A percentile compares a stretch with the other conserved stretches of the same genome.
Evolutionary conservation across 2,329 filamentous ascomycete genomes (phyloP).

Genomic region (Rhinocladiella similis): DNA sequence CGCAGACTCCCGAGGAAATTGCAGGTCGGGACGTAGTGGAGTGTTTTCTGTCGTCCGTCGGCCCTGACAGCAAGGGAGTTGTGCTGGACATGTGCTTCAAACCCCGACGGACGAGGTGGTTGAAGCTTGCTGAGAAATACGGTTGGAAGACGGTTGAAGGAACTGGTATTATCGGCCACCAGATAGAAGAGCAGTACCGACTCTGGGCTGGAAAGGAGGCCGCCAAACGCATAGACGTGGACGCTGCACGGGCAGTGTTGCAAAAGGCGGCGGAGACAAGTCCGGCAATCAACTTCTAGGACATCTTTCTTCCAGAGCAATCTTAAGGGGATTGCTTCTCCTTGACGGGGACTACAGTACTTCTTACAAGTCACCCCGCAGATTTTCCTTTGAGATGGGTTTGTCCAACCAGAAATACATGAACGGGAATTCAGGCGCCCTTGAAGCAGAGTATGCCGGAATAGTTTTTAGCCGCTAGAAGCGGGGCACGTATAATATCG

Average conservation of each 20-base stretch:
- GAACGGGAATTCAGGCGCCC: too few species aligned
- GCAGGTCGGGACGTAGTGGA: conserved; percentile 31
- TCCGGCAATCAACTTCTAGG: conserved; percentile 36
- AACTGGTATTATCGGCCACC: conserved; percentile 43
- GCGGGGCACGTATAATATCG: too few species aligned
- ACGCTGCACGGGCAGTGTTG: conserved; percentile 37
- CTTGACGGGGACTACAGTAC: too few species aligned
- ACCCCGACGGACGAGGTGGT: conserved; percentile 39
- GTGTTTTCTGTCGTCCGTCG: conserved; percentile 29
- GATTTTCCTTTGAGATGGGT: too few species aligned
- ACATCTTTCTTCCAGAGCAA: too few species aligned
- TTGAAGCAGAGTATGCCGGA: too few species aligned
- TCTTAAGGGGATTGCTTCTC: too few species aligned
- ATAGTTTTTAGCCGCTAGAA: too few species aligned
- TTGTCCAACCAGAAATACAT: too few species aligned
- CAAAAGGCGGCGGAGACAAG: conserved; percentile 36
- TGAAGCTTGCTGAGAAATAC: conserved; percentile 35
- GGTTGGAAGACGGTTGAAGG: conserved; percentile 44
- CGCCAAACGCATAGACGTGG: conserved; percentile 28
- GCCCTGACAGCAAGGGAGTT: conserved; percentile 33
- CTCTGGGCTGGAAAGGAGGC: conserved; percentile 39
- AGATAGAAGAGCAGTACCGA: conserved; percentile 43
- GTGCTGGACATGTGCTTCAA: conserved; percentile 48
- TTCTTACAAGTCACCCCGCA: too few species aligned
- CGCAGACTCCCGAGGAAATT: conserved; percentile 33